Base-by-base conservation (phyloP, 2,329 filamentous ascomycete species). In the Dactylellina parvicollis region DNA sequence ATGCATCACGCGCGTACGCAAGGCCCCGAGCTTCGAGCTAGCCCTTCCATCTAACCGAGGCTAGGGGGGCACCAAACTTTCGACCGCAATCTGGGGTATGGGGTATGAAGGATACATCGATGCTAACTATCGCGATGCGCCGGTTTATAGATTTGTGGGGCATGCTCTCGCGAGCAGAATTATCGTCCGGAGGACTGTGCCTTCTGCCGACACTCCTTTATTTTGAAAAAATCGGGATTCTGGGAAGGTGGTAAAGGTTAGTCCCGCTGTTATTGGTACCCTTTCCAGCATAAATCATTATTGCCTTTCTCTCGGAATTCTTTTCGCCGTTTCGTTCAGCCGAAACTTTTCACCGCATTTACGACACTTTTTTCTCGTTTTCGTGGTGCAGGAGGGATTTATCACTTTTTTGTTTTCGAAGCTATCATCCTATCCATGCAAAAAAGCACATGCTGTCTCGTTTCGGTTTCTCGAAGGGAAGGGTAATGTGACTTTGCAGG, bases 161-260 rank as follows among this genome's bases (percentile, higher is more conserved):
- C 86, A 82, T 92, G 91, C 80, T 92, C 89, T 75, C 84, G 92
- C 56, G 92, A 96, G 82, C 91, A 94, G 81, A 88, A 88, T 75
- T 96, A 92, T 80, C 83, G 88, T 20, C 88, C 90, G 1, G 90
- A 93, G 78, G 88, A 89, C 73, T 96, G 92, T 80, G 85, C 83
- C 0, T 87, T 91, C 78, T 96, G 92, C 78, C 89, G 89, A 52
- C 83, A 88, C 32, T 86, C 85, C 54, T 85, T 95, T 10, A 85
- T 92, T 57, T 88, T 90, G 75, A 89, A 87, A 78, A 86, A 86
- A 2, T 83, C 83, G 44, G 92, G 92, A 0, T 96, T 92, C 81
- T 96, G 92, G 92, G 92, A 96, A 82, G 92, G 92, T 9, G 92
- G 92, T 1, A 92, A 90, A 65, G 67, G 67, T 72, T 54, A 65